Evolutionary conservation across 495 filamentous ascomycete genomes (phyloP).

Genomic region (Tuber aestivum): DNA sequence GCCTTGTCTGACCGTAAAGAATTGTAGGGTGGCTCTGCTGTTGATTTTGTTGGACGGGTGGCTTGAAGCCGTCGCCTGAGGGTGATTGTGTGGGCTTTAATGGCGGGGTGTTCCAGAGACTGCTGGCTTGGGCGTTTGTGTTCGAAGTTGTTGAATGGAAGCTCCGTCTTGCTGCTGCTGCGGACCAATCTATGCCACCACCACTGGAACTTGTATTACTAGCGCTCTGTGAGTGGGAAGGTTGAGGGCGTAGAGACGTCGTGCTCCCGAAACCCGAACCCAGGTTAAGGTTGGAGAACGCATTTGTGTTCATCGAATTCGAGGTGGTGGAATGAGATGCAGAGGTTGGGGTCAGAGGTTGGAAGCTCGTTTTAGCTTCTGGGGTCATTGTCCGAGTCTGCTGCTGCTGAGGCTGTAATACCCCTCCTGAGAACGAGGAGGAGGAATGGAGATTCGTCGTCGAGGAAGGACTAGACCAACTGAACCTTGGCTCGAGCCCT

Average conservation of each 20-base stretch:
- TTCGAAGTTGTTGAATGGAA: slow-evolving; percentile 5
- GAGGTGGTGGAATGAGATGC: slow-evolving; percentile 36
- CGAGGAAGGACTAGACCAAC: slow-evolving; percentile 55
- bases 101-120: background rate
- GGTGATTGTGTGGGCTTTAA: background rate
- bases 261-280: slow-evolving; percentile 26
- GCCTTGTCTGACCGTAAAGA: slow-evolving; percentile 27
- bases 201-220: background rate
- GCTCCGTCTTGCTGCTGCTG: slow-evolving; percentile 12
- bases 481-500: slow-evolving; percentile 49
- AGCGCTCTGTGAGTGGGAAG: background rate
- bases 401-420: slow-evolving; percentile 45
- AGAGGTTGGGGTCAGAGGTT: slow-evolving; percentile 53
- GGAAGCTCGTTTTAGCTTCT: slow-evolving; percentile 49
- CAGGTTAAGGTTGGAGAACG: slow-evolving; percentile 17
- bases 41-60: background rate
- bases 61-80: background rate
- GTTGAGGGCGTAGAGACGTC: slow-evolving; percentile 19
- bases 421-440: slow-evolving; percentile 40
- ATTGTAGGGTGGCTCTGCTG: slow-evolving; percentile 23
- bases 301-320: slow-evolving; percentile 13
- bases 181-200: slow-evolving; percentile 29
- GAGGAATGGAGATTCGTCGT: slow-evolving; percentile 29
- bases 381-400: slow-evolving; percentile 52
- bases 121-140: slow-evolving; percentile 12